These are phyloP conservation scores for Penicillium italicum DNA, from an alignment of 2,329 filamentous ascomycete species.

Conservation along the genomic window DNA sequence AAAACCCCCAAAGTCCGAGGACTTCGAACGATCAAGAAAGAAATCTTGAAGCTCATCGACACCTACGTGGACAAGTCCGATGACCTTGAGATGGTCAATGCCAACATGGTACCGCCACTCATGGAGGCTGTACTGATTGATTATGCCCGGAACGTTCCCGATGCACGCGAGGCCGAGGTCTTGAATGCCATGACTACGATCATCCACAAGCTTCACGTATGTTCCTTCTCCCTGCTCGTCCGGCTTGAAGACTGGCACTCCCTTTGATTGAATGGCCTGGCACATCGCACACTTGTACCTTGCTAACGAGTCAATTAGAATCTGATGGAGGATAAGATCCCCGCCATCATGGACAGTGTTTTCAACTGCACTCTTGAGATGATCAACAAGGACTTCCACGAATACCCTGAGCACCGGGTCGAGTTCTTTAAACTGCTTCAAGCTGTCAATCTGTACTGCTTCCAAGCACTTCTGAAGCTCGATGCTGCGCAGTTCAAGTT, in stretches of 20 bases:
- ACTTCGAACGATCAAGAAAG: constrained; percentile 96
- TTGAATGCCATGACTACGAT: constrained; percentile 97
- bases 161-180: constrained; percentile 93
- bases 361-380: constrained; percentile 98
- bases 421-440: constrained; percentile 97
- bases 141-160: constrained; percentile 94
- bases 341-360: constrained; percentile 95
- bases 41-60: constrained; percentile 96
- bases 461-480: constrained; percentile 88
- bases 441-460: constrained; percentile 95
- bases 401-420: constrained; percentile 97
- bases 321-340: constrained; percentile 97
- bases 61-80: constrained; percentile 98
- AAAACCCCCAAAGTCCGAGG: constrained; percentile 97
- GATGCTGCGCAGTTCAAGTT: constrained; percentile 98
- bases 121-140: constrained; percentile 91
- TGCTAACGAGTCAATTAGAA: constrained; percentile 49
- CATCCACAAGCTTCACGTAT: constrained; percentile 91
- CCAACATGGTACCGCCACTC: constrained; percentile 91
- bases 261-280: not conserved
- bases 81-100: constrained; percentile 86
- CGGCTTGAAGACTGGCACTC: not conserved
- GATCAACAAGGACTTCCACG: constrained; percentile 99
- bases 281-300: not conserved
- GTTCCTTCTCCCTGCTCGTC: constrained; percentile 37